phyloP scores from a whole-genome alignment of 441 rosid species.

The Melastoma candidum region DNA sequence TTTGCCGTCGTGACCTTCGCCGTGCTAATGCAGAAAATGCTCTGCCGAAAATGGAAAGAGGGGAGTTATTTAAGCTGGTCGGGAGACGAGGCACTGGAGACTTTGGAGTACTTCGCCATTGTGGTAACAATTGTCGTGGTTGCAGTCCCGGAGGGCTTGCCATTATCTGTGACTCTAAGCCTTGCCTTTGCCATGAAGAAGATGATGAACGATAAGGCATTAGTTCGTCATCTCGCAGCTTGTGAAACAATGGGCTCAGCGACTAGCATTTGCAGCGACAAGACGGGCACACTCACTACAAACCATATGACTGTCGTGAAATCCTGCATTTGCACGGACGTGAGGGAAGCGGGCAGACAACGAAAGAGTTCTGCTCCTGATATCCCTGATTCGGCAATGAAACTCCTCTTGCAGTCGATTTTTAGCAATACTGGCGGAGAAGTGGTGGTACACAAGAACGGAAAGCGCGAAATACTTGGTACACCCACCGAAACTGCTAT shows the following conservation, averaged over 20 bases:
- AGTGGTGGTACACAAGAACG: slow-evolving; percentile 47
- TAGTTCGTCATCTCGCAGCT: slow-evolving; percentile 63
- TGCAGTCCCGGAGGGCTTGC: slow-evolving; percentile 71
- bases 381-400: slow-evolving; percentile 43
- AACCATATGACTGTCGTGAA: slow-evolving; percentile 70
- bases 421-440: slow-evolving; percentile 79
- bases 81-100: slow-evolving; percentile 45
- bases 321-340: slow-evolving; percentile 49
- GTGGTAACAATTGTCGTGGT: slow-evolving; percentile 71
- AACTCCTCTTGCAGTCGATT: slow-evolving; percentile 58
- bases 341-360: slow-evolving; percentile 34
- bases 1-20: slow-evolving; percentile 56
- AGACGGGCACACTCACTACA: slow-evolving; percentile 63
- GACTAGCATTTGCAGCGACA: slow-evolving; percentile 59
- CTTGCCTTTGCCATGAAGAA: slow-evolving; percentile 76
- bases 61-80: slow-evolving; percentile 43
- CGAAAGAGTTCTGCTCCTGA: slow-evolving; percentile 39
- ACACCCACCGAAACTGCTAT: slow-evolving; percentile 74
- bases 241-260: slow-evolving; percentile 81
- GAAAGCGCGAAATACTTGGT: slow-evolving; percentile 64
- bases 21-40: slow-evolving; percentile 48
- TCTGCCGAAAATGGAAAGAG: slow-evolving; percentile 28
- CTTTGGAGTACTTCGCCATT: slow-evolving; percentile 55
- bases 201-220: slow-evolving; percentile 75
- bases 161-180: slow-evolving; percentile 59